Percentiles rank a stretch among this genome's conserved stretches.
Conservation (phyloP, 306 rosid genomes). For the Glycine tomentella region DNA sequence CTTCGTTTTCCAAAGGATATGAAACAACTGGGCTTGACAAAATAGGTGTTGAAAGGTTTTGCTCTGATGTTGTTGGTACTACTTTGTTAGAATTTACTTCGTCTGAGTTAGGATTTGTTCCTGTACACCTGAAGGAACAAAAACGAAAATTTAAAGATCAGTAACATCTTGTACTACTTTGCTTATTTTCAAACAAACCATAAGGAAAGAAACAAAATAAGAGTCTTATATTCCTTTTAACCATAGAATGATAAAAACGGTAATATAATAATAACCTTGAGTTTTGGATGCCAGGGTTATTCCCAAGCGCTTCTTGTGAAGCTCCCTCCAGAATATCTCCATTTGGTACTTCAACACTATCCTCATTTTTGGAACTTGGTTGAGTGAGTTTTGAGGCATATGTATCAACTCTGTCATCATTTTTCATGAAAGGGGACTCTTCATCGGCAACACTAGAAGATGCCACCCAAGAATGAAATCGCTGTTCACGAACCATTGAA, state of each 20-base stretch:
- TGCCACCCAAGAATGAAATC: conserved; percentile 40
- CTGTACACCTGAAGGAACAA: conserved; percentile 52
- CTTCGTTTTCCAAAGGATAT: conserved; percentile 38
- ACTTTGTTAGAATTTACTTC: conserved; percentile 65
- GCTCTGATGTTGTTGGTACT: conserved; percentile 64
- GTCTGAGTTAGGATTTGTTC: conserved; percentile 51
- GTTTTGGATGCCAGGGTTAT: conserved; percentile 48
- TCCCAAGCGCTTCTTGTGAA: conserved; percentile 38
- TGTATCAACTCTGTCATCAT: conserved; percentile 26
- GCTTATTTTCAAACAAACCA: conserved; percentile 7
- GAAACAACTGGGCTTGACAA: conserved; percentile 42
- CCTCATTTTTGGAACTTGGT: conserved; percentile 30
- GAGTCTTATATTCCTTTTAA: neutral
- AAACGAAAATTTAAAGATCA: neutral
- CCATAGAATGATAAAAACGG: neutral
- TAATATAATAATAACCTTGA: conserved; percentile 53
- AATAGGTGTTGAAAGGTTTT: conserved; percentile 41
- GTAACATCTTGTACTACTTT: neutral
- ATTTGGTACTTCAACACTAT: conserved; percentile 39
- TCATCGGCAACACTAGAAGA: conserved; percentile 40
- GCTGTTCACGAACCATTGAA: conserved; percentile 53
- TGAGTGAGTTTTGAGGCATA: conserved; percentile 38
- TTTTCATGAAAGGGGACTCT: conserved; percentile 34
- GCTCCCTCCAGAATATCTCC: conserved; percentile 45
- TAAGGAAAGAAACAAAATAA: conserved; percentile 2